Evolutionary conservation across 768 basidiomycete genomes (phyloP).

Genomic region (Symmetrospora coprosmae): DNA sequence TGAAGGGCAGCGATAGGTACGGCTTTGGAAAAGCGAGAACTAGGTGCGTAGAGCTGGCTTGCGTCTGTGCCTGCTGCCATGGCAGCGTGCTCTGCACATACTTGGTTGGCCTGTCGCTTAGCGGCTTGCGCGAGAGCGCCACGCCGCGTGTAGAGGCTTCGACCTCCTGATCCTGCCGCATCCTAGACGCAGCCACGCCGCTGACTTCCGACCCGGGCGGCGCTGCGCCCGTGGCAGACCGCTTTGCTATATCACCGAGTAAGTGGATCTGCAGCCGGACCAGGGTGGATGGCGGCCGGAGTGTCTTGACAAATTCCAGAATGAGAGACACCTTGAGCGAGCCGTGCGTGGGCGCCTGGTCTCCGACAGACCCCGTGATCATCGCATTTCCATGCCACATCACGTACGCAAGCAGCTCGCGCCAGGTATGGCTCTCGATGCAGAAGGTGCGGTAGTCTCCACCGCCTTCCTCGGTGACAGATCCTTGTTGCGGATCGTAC

Average conservation of each 20-base stretch:
- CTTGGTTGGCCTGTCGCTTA: not conserved
- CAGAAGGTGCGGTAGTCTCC: constrained; percentile 12
- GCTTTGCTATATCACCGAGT: not conserved
- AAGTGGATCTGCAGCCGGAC: constrained; percentile 12
- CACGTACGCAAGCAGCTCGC: constrained; percentile 9
- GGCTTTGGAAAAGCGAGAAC: constrained; percentile 19
- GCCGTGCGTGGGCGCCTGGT: constrained; percentile 1
- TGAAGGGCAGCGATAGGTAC: constrained; percentile 5
- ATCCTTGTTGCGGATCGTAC: not conserved
- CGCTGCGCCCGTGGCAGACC: not conserved
- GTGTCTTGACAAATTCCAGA: constrained; percentile 6
- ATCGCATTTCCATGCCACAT: not conserved
- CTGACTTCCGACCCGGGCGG: not conserved
- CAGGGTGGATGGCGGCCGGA: not conserved
- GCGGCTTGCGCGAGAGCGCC: not conserved
- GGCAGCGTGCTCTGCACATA: not conserved
- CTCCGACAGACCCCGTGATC: not conserved
- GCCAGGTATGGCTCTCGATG: constrained; percentile 13
- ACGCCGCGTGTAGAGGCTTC: not conserved
- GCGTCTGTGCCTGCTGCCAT: not conserved
- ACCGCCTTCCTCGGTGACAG: not conserved
- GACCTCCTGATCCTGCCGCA: no score
- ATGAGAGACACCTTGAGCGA: constrained; percentile 12
- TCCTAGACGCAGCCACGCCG: constrained; percentile 6
- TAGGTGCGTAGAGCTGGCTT: constrained; percentile 2